These are phyloP conservation scores for Syncephalastrum contaminatum DNA, from an alignment of 371 early-diverging fungal species.

Conservation along the genomic window DNA sequence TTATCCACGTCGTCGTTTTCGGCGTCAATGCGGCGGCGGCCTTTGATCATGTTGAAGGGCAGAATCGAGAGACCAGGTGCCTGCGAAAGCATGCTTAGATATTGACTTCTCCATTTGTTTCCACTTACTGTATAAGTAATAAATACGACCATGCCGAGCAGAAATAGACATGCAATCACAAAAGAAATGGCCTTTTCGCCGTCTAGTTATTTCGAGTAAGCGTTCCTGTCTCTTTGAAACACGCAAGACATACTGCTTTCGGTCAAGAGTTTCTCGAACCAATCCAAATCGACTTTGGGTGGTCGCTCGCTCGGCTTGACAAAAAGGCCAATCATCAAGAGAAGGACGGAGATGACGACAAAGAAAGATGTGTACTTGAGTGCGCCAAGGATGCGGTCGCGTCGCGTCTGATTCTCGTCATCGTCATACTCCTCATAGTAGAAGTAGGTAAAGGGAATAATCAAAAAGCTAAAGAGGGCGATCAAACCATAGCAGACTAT, in stretches of 20 bases:
- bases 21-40: conserved; percentile 31
- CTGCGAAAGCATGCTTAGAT: conserved; percentile 17
- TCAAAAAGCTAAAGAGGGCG: conserved; percentile 48
- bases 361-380: conserved; percentile 58
- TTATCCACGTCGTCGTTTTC: conserved; percentile 41
- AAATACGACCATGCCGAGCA: conserved; percentile 49
- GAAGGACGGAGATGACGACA: conserved; percentile 42
- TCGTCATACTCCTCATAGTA: conserved; percentile 65
- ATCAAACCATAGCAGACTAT: conserved; percentile 53
- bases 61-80: conserved; percentile 58
- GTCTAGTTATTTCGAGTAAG: conserved; percentile 19
- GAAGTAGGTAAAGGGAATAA: conserved; percentile 68
- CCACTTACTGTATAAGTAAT: conserved; percentile 49
- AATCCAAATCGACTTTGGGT: conserved; percentile 51
- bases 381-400: conserved; percentile 39
- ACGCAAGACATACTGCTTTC: conserved; percentile 40
- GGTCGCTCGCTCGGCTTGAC: conserved; percentile 35
- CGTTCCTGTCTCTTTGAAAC: not conserved
- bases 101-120: too few species aligned
- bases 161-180: conserved; percentile 46
- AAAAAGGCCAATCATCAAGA: conserved; percentile 48
- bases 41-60: conserved; percentile 51
- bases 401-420: conserved; percentile 30
- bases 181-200: conserved; percentile 53
- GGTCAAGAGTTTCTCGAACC: conserved; percentile 48